Percentiles rank a stretch among this genome's conserved stretches.
Evolutionary conservation across 1,284 basidiomycete species (phyloP).

Genomic region (Cryptococcus neoformans): DNA sequence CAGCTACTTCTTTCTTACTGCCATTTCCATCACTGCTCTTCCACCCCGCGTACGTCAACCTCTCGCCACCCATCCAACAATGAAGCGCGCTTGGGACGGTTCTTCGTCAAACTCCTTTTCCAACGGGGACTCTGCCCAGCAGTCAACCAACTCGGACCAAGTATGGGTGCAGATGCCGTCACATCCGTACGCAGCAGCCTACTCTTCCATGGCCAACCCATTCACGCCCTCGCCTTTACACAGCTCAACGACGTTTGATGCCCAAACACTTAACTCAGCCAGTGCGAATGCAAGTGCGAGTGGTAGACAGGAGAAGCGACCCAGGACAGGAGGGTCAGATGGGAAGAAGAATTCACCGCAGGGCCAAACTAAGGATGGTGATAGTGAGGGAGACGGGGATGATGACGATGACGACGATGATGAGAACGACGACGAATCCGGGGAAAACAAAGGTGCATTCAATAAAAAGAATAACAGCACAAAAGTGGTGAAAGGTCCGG

Average conservation of each 20-base stretch:
- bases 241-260: constrained; percentile 14
- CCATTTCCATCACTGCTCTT: too few species aligned
- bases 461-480: neutral
- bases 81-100: constrained; percentile 24
- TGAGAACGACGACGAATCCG: constrained; percentile 24
- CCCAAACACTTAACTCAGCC: neutral
- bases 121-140: too few species aligned
- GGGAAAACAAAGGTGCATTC: constrained; percentile 12
- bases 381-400: constrained; percentile 23
- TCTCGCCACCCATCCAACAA: constrained; percentile 1
- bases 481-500: constrained; percentile 23
- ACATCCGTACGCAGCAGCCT: constrained; percentile 44
- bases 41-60: neutral
- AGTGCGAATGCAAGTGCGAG: neutral
- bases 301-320: constrained; percentile 17
- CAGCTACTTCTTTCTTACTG: too few species aligned
- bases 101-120: too few species aligned
- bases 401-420: constrained; percentile 36
- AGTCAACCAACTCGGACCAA: neutral
- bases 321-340: constrained; percentile 8
- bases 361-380: constrained; percentile 13
- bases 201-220: constrained; percentile 32
- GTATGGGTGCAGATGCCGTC: constrained; percentile 19
- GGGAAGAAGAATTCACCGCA: neutral
- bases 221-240: constrained; percentile 29